phyloP scores from a whole-genome alignment of 495 filamentous ascomycete species.

The Penicilliopsis zonata region DNA sequence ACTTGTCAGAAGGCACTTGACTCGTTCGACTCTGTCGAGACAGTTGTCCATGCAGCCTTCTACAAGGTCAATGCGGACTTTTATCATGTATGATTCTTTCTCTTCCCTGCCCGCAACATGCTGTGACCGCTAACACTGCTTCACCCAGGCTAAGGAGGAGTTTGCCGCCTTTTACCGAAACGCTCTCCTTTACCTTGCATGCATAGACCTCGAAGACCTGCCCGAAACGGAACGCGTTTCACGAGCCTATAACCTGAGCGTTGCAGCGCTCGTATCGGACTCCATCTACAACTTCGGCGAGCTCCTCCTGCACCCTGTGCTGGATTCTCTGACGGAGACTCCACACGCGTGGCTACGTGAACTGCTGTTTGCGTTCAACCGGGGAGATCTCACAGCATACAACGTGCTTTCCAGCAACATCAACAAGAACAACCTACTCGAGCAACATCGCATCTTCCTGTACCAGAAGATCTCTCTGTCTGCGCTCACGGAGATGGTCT shows the following conservation, averaged over 20 bases:
- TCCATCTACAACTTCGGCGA: conserved; percentile 99
- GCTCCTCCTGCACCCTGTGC: conserved; percentile 91
- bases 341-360: conserved; percentile 75
- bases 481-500: conserved; percentile 91
- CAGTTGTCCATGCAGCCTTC: conserved; percentile 90
- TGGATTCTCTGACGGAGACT: conserved; percentile 62
- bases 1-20: conserved; percentile 80
- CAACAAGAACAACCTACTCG: conserved; percentile 62
- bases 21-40: conserved; percentile 88
- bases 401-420: conserved; percentile 70
- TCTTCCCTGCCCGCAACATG: neutral
- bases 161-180: conserved; percentile 95
- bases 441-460: conserved; percentile 68
- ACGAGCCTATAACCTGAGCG: conserved; percentile 82
- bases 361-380: conserved; percentile 94
- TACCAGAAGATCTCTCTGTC: conserved; percentile 96
- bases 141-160: conserved; percentile 59
- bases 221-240: conserved; percentile 55
- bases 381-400: conserved; percentile 81
- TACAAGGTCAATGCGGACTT: conserved; percentile 94
- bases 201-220: conserved; percentile 72
- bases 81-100: conserved; percentile 51
- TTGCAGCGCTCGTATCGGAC: conserved; percentile 86
- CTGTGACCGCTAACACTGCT: conserved; percentile 3
- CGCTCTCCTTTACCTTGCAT: conserved; percentile 95